phyloP scores from a whole-genome alignment of 1,139 yeast genomes.

The Schizosaccharomyces versatilis region DNA sequence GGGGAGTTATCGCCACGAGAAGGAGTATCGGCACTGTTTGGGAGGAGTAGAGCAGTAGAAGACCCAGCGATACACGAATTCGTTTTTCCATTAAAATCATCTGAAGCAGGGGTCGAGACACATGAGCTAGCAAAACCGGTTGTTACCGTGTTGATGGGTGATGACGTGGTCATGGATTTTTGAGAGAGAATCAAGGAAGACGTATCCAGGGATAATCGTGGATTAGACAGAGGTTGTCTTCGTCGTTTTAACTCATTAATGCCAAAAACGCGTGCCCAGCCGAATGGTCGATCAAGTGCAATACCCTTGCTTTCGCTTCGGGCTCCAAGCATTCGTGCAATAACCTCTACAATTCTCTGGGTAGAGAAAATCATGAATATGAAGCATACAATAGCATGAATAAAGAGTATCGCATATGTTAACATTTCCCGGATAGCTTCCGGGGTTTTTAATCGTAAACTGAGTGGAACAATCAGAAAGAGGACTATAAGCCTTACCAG shows the following conservation, averaged over 20 bases:
- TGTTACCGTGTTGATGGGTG: no score
- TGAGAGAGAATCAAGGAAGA: no score
- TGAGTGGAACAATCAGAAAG: not conserved
- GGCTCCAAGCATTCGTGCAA: not conserved
- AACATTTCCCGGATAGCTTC: not conserved
- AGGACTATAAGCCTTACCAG: not conserved
- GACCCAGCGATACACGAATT: no score
- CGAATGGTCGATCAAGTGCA: not conserved
- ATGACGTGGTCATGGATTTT: no score
- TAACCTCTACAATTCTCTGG: not conserved
- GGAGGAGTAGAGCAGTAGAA: no score
- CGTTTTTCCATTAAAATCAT: no score
- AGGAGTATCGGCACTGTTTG: not conserved
- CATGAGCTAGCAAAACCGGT: no score
- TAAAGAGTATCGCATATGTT: not conserved
- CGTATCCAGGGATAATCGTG: no score
- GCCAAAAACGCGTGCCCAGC: conserved; percentile 1
- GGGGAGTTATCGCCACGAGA: not conserved
- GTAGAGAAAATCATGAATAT: not conserved
- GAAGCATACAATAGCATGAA: not conserved
- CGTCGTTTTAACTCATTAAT: conserved; percentile 1
- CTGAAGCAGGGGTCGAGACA: no score
- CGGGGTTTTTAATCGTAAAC: not conserved
- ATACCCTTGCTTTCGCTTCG: not conserved
- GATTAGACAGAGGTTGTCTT: not conserved